Base-by-base conservation (phyloP, 148 eudicot genomes). In the Cornus suecica region DNA sequence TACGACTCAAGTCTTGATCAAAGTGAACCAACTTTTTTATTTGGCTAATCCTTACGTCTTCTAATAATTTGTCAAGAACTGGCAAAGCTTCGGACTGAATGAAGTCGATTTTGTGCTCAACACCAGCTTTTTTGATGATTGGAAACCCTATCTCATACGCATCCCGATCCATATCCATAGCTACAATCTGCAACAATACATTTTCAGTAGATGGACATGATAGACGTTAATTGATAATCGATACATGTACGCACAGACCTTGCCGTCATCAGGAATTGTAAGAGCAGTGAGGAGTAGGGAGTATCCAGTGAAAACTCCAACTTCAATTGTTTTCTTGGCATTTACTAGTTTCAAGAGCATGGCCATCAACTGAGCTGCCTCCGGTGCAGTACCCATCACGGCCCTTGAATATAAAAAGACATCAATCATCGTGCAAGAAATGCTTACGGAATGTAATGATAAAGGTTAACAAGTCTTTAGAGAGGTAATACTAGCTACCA, bases 61-160 rank as follows among this genome's bases (percentile, higher is more conserved):
- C 14, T 22, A 79, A 74, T 25, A 88, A 62, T 10, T 83, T 68
- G 58, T 82, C 81, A 3, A 88, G 84, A 25, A 26, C 70, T 2
- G 76, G 69, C 15, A 79, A 69, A n/a, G 83, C 88, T 26, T 69
- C 68, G 1, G 87, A 81, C 6, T 81, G 66, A 32, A 88, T 68
- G 76, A 81, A 88, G 28, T 85, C 67, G 64, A 88, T 84, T 78
- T 88, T 88, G 42, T 88, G 83, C 67, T 86, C 91, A 24, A 86
- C 85, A 0, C 86, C 85, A 11, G 89, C 83, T 68, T 81, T 84
- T 68, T 66, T 71, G 4, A 88, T 83, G 24, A 81, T 54, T 31
- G 87, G 91, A 64, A 84, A 71, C 10, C 91, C 91, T 2, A 86
- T 56, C 61, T 86, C 83, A 27, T 77, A 86, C 0, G 81, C 51